Base-by-base conservation (phyloP, 805 yeast species). In the Starmera caribaea region DNA sequence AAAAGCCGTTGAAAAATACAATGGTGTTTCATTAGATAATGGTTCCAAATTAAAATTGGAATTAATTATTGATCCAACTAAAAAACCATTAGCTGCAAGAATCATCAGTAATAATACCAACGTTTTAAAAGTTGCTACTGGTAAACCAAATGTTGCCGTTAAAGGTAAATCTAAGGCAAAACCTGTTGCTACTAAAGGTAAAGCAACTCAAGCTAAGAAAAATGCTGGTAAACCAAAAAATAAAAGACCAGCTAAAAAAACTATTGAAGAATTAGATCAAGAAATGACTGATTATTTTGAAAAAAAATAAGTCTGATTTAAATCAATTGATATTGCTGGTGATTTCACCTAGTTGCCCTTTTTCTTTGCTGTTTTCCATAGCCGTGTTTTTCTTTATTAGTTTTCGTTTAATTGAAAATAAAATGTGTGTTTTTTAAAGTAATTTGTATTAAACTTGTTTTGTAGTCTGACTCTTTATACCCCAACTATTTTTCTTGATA, bases 281-380 rank as follows among this genome's bases (percentile, higher is more conserved):
- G 97, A 90, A 69, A 90, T 92, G 98, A 83, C 88, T 46, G 97
- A 89, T 59, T 90, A 90, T 68, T 89, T 90, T 53, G 79, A 77
- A 46, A 68, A 65, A 48, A 64, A 65, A 46, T 63, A 21, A 21
- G 24, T 7, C 7, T 21, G 7, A 21, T 7, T 21, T 7, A 21
- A 21, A n/a, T n/a, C n/a, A n/a, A n/a, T n/a, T n/a, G n/a, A n/a
- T n/a, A n/a, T n/a, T n/a, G n/a, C n/a, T n/a, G n/a, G n/a, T n/a
- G n/a, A n/a, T n/a, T n/a, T n/a, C n/a, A n/a, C n/a, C n/a, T n/a
- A n/a, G n/a, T n/a, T n/a, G n/a, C n/a, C n/a, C n/a, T n/a, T n/a
- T n/a, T n/a, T 21, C 4, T 21, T 21, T 21, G 24, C 24, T 21
- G 24, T 7, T 21, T 21, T 21, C 4, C 7, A 21, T 21, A 5